Evolutionary conservation across 768 basidiomycete genomes (phyloP), one percentile per base, ranked within the genome.

Genomic region (Pulveroboletus ravenelii): DNA sequence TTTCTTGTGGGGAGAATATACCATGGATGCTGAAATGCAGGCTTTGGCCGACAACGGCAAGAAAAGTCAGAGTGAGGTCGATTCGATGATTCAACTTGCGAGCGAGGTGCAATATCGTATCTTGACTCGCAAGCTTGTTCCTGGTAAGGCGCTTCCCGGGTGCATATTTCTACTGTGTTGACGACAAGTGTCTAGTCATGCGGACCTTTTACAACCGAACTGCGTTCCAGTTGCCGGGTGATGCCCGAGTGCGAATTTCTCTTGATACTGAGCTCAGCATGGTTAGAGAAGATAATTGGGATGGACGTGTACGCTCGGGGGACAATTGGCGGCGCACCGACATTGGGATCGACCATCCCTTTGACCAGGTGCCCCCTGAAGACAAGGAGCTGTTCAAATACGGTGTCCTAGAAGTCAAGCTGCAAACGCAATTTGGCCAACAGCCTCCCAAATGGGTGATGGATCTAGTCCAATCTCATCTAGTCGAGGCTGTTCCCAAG

Each of bases 201-300:
- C 81, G 95, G 17, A 92, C 94, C 9, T 99, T 97, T 72, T 99
- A 98, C 73, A 96, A 97, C 64, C 88, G 96, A 37, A 98, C 96
- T 13, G 96, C 96, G 1, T 99, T 99, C 78, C 96, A 99, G 70
- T 81, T 99, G 20, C 96, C 96, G 9, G 95, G 95, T 18, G 95
- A 99, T 64, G 95, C 93, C n/a, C 84, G 92, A 45, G 96, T 99
- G 34, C 93, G 96, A 45, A 97, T 99, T 53, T 98, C 96, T 15
- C 83, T 99, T 52, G 96, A 99, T 64, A 99, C 96, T 0, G 92
- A 97, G 66, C 80, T 99, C 31, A 87, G 90, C 4, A 85, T 99
- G 79, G 69, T 96, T 47, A 81, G 96, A 54, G 96, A 99, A 70
- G 96, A 98, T 62, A 90, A 96, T 62, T 98, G 94, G 90, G 94